Percentiles rank a stretch among this genome's conserved stretches.
Evolutionary conservation across 805 yeast genomes (phyloP).

Genomic region (Ogataea naganishii): DNA sequence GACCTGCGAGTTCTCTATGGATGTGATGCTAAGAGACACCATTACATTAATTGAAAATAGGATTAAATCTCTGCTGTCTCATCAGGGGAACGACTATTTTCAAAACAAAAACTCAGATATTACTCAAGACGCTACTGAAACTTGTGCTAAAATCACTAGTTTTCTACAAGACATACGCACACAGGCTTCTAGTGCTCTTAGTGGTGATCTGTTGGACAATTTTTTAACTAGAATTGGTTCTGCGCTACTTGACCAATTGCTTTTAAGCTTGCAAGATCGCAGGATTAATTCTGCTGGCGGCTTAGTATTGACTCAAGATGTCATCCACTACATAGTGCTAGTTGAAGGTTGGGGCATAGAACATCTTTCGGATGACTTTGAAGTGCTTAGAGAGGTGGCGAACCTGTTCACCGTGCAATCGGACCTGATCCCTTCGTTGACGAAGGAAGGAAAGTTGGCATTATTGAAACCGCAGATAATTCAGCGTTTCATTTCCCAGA

Average conservation of each 20-base stretch:
- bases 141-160: constrained; percentile 55
- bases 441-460: constrained; percentile 73
- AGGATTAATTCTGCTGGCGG: constrained; percentile 80
- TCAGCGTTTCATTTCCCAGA: constrained; percentile 55
- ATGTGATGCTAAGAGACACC: constrained; percentile 53
- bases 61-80: constrained; percentile 40
- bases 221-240: constrained; percentile 44
- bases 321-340: constrained; percentile 62
- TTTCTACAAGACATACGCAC: constrained; percentile 8
- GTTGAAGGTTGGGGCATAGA: constrained; percentile 48
- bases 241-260: constrained; percentile 45
- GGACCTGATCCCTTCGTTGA: constrained; percentile 64
- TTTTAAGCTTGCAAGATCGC: constrained; percentile 68
- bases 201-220: constrained; percentile 35
- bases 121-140: constrained; percentile 49
- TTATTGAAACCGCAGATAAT: constrained; percentile 53
- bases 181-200: constrained; percentile 9
- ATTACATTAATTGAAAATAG: constrained; percentile 43
- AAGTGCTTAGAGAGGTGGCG: constrained; percentile 70
- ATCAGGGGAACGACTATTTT: constrained; percentile 68
- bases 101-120: constrained; percentile 26
- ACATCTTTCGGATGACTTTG: constrained; percentile 54
- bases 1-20: constrained; percentile 56
- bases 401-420: constrained; percentile 82
- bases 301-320: constrained; percentile 70